Evolutionary conservation across 1,139 yeast species (phyloP).

Genomic region (Saccharomyces hybrid): DNA sequence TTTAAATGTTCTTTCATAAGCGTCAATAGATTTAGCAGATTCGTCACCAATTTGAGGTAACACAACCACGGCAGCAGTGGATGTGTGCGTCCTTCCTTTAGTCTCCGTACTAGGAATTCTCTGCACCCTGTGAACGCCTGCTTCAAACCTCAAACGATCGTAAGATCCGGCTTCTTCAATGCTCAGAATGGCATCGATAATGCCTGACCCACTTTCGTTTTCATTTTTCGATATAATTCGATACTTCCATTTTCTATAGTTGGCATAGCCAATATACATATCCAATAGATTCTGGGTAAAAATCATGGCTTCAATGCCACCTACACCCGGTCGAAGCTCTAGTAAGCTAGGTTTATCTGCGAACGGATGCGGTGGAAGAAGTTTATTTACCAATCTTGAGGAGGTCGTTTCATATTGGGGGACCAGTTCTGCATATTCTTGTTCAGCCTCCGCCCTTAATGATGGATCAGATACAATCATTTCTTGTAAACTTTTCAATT

Average conservation of each 20-base stretch:
- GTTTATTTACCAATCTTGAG: constrained; percentile 43
- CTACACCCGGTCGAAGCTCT: constrained; percentile 92
- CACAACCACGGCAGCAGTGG: constrained; percentile 92
- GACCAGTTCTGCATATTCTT: constrained; percentile 28
- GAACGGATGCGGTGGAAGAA: constrained; percentile 73
- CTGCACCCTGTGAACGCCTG: constrained; percentile 96
- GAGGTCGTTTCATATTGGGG: constrained; percentile 33
- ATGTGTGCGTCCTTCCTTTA: constrained; percentile 90
- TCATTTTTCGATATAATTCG: constrained; percentile 53
- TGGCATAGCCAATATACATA: constrained; percentile 75
- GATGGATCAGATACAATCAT: constrained; percentile 31
- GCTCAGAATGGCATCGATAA: constrained; percentile 69
- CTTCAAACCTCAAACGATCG: constrained; percentile 67
- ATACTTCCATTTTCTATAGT: constrained; percentile 56
- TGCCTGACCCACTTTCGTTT: constrained; percentile 49
- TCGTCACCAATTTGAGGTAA: constrained; percentile 70
- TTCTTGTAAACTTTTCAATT: constrained; percentile 36
- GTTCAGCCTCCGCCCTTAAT: constrained; percentile 33
- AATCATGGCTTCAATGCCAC: constrained; percentile 88
- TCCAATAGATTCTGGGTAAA: constrained; percentile 71
- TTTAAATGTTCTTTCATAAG: constrained; percentile 67
- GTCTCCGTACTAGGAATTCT: constrained; percentile 88
- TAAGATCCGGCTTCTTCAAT: constrained; percentile 74
- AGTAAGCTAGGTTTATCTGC: constrained; percentile 70
- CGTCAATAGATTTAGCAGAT: constrained; percentile 39